Conservation (phyloP, 306 rosid genomes). For the Nissolia schottii region DNA sequence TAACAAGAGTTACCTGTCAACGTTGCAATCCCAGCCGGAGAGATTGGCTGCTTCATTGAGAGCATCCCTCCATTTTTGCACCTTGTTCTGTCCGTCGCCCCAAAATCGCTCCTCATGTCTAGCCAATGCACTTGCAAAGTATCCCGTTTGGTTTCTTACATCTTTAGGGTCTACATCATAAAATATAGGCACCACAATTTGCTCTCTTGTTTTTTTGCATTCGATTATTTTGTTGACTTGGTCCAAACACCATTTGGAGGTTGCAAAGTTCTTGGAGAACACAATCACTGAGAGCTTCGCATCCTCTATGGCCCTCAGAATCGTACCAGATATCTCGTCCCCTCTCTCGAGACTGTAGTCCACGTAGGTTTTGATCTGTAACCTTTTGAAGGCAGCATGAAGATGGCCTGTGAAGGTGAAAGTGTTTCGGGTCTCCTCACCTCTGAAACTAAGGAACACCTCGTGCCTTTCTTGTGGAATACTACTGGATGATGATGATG, state of each 20-base stretch:
- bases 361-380: slow-evolving; percentile 19
- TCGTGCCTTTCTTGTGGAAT: slow-evolving; percentile 18
- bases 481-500: neutral
- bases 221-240: slow-evolving; percentile 32
- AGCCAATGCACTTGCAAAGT: slow-evolving; percentile 28
- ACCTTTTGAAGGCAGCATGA: slow-evolving; percentile 24
- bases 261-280: slow-evolving; percentile 30
- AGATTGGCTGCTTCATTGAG: neutral
- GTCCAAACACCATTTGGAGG: slow-evolving; percentile 28
- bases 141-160: slow-evolving; percentile 30
- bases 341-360: slow-evolving; percentile 33
- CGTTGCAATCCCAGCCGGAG: slow-evolving; percentile 2
- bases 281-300: slow-evolving; percentile 28
- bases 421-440: slow-evolving; percentile 27
- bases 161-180: slow-evolving; percentile 31
- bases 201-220: neutral
- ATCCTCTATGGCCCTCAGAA: slow-evolving; percentile 28
- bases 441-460: slow-evolving; percentile 30
- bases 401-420: slow-evolving; percentile 49
- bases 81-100: neutral
- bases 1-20: neutral
- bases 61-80: slow-evolving; percentile 5
- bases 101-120: neutral
- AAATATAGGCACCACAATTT: slow-evolving; percentile 30
- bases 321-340: slow-evolving; percentile 23